Evolutionary conservation across 2,329 filamentous ascomycete genomes (phyloP), one percentile per base, ranked within the genome.

Genomic region (Penicillium palitans): DNA sequence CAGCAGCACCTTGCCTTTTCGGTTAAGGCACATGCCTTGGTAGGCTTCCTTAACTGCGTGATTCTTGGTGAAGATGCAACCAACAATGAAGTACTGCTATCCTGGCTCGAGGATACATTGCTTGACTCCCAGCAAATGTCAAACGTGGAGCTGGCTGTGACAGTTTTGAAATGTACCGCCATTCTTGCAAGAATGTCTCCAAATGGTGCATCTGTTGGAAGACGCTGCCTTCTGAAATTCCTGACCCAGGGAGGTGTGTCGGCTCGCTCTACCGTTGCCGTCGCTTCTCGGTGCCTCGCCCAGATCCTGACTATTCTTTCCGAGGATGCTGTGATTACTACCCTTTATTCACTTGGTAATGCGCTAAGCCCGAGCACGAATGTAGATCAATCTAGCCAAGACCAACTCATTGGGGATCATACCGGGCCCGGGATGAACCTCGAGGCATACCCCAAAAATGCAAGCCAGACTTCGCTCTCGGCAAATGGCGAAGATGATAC

Each of bases 261-360:
- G 37, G 85, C 85, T 56, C 84, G 85, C 17, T 80, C 84, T 29
- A 90, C 87, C 13, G 87, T 95, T 44, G 82, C 82, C 2, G 83
- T 93, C 35, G 93, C 93, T 29, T 91, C 93, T n/a, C 86, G 87
- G 64, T 95, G 90, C 66, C 80, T 99, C 35, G 92, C 93, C 2
- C 89, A 88, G 64, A 87, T 96, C 19, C 80, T 99, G 55, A 88
- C 88, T 65, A 83, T 89, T 68, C 82, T 98, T 13, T 96, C 95
- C 1, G 90, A 96, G 67, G 95, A 99, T 78, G 89, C 92, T 37
- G 85, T 96, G 37, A 98, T 99, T 65, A 96, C 93, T 6, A 98
- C 93, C 1, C 80, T 99, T 10, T 99, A 99, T 76, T 95, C 92
- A 0, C 82, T 99, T n/a, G 95, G 95, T 21, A 99, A 99, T 71